Conservation (phyloP, 1,284 basidiomycete species). For the Mycena sp. region DNA sequence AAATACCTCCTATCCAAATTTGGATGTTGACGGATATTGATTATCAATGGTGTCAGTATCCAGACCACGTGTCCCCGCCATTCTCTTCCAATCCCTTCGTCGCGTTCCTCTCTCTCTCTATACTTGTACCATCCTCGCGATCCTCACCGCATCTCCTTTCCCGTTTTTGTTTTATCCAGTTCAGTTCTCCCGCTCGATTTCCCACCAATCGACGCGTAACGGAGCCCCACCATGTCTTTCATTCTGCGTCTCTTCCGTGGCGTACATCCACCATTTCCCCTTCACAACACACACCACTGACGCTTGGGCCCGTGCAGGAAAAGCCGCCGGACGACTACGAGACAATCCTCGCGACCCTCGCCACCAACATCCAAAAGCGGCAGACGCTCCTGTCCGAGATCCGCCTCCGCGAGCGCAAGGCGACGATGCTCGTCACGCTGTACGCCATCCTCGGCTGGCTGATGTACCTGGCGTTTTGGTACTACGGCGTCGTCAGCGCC, state of each 20-base stretch:
- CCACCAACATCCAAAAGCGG: slow-evolving; percentile 74
- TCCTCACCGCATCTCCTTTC: too few species aligned
- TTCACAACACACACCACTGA: neutral
- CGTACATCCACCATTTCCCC: neutral
- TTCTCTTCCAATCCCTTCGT: too few species aligned
- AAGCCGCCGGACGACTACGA: slow-evolving; percentile 69
- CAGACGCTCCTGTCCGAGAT: slow-evolving; percentile 90
- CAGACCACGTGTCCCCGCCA: too few species aligned
- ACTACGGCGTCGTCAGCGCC: slow-evolving; percentile 57
- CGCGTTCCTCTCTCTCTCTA: too few species aligned
- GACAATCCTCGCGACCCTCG: slow-evolving; percentile 69
- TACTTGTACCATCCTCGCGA: too few species aligned
- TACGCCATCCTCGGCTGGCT: slow-evolving; percentile 88
- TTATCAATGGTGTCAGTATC: too few species aligned
- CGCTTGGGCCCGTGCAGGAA: neutral
- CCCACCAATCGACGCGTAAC: neutral
- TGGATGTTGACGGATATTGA: too few species aligned
- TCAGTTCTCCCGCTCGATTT: neutral
- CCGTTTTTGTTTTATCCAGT: too few species aligned
- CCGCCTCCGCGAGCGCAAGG: slow-evolving; percentile 84
- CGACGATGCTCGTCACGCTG: slow-evolving; percentile 83
- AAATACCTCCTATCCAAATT: too few species aligned
- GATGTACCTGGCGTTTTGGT: slow-evolving; percentile 86
- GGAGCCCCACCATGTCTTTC: slow-evolving; percentile 30
- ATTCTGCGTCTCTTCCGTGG: slow-evolving; percentile 25